A percentile compares a stretch with the other conserved stretches of the same genome.
Evolutionary conservation across 768 basidiomycete species (phyloP).

Genomic region (Lentinula lateritia): DNA sequence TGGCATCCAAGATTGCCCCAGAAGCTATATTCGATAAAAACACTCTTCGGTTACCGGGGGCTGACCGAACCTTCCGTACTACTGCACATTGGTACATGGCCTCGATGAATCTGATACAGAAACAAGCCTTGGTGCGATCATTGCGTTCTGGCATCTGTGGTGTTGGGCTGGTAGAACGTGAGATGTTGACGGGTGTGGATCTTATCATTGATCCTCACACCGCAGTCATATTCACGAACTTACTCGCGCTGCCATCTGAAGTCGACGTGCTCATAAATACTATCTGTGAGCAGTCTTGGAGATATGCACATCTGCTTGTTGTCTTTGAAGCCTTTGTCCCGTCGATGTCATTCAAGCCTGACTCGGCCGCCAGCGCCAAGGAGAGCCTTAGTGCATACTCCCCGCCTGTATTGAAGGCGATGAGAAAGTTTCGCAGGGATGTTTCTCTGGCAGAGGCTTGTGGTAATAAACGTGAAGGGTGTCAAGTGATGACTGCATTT

Average conservation of each 20-base stretch:
- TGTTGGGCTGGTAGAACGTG: conserved; percentile 62
- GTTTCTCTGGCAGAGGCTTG: conserved; percentile 58
- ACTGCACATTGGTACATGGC: conserved; percentile 59
- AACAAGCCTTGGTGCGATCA: conserved; percentile 49
- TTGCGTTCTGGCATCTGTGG: conserved; percentile 39
- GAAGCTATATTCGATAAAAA: conserved; percentile 35
- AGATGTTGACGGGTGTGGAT: conserved; percentile 52
- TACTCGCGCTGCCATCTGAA: conserved; percentile 44
- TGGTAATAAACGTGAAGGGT: conserved; percentile 38
- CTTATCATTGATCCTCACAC: conserved; percentile 62
- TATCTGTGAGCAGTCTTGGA: conserved; percentile 59
- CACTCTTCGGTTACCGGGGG: conserved; percentile 37
- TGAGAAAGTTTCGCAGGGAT: conserved; percentile 63
- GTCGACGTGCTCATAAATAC: conserved; percentile 36
- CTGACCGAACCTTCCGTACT: conserved; percentile 20
- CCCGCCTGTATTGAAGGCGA: conserved; percentile 60
- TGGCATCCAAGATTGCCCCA: conserved; percentile 24
- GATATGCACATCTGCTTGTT: conserved; percentile 47
- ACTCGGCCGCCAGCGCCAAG: conserved; percentile 9
- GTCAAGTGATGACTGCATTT: conserved; percentile 52
- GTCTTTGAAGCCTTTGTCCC: conserved; percentile 66
- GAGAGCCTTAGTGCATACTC: conserved; percentile 45
- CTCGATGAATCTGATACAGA: conserved; percentile 65
- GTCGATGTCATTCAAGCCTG: conserved; percentile 27
- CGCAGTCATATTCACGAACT: conserved; percentile 13